Percentiles rank a stretch among this genome's conserved stretches.
These are phyloP conservation scores for Tetrahymena thermophila DNA, from an alignment of 73 alveolate genomes.

Conservation along the genomic window DNA sequence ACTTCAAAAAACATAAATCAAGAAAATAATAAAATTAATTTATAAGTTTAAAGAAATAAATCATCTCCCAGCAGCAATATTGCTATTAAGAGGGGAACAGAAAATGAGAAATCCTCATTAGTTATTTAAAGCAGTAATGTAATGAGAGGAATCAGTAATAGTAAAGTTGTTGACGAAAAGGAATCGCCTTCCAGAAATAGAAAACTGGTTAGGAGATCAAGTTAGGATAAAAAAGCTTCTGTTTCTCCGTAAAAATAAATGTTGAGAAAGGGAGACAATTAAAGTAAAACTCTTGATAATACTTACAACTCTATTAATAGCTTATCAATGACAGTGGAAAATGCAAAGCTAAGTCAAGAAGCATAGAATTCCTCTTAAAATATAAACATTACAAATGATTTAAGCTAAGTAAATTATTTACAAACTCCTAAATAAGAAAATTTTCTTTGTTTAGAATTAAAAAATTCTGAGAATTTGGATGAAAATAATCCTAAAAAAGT, in stretches of 20 bases:
- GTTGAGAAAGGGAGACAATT: background rate
- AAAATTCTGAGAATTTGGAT: background rate
- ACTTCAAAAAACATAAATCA: background rate
- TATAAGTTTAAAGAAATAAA: background rate
- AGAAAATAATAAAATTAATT: background rate
- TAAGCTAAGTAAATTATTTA: background rate
- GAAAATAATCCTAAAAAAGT: background rate
- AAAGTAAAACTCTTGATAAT: background rate
- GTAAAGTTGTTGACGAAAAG: background rate
- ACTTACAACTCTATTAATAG: background rate
- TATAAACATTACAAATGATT: background rate
- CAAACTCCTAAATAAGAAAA: background rate
- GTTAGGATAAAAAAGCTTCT: background rate
- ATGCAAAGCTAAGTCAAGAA: background rate
- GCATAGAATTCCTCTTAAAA: background rate
- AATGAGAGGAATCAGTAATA: background rate
- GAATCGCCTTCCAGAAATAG: background rate
- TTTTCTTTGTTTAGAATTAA: background rate
- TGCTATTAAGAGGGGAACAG: background rate
- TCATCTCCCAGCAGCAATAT: background rate
- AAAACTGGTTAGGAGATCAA: background rate
- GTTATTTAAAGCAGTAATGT: background rate
- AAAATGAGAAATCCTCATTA: background rate
- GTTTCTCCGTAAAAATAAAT: background rate
- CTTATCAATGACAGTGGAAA: background rate